Evolutionary conservation across 2,329 filamentous ascomycete species (phyloP).

Genomic region (Westerdykella sp.): DNA sequence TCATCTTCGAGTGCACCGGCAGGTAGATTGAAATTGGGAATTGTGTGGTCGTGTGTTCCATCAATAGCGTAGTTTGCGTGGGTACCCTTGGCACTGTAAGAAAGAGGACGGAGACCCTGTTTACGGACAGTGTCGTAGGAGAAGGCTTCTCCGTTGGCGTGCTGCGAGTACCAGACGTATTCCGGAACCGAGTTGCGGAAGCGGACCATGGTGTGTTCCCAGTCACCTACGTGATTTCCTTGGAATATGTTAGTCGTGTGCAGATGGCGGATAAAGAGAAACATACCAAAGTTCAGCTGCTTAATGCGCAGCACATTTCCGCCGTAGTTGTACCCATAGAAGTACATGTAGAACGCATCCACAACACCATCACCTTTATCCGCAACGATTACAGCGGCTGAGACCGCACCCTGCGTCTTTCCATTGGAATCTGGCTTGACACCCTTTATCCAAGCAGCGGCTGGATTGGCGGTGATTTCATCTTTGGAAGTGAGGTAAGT

Average conservation of each 20-base stretch:
- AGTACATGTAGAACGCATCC: slow-evolving; percentile 60
- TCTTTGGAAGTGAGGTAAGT: slow-evolving; percentile 44
- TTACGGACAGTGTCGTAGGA: slow-evolving; percentile 48
- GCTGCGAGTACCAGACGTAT: slow-evolving; percentile 58
- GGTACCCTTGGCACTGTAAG: slow-evolving; percentile 54
- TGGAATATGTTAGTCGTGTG: slow-evolving; percentile 4
- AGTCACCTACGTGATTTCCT: slow-evolving; percentile 59
- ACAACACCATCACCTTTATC: slow-evolving; percentile 50
- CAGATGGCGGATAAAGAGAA: background rate
- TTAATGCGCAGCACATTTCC: slow-evolving; percentile 42
- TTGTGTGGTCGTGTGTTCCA: slow-evolving; percentile 57
- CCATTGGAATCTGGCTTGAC: slow-evolving; percentile 48
- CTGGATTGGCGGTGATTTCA: slow-evolving; percentile 37
- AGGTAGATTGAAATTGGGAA: slow-evolving; percentile 55
- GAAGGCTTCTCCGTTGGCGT: slow-evolving; percentile 58
- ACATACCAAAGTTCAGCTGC: slow-evolving; percentile 41
- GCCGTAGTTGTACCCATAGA: slow-evolving; percentile 53
- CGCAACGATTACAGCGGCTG: slow-evolving; percentile 51
- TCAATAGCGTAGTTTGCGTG: slow-evolving; percentile 59
- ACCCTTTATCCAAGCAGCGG: slow-evolving; percentile 42
- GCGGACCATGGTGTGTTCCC: slow-evolving; percentile 63
- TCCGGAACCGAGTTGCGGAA: slow-evolving; percentile 52
- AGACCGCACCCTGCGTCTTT: slow-evolving; percentile 46
- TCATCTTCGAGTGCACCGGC: slow-evolving; percentile 48
- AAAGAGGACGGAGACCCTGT: slow-evolving; percentile 51